phyloP scores from a whole-genome alignment of 177 flowering plant species.

The Tripterygium wilfordii region DNA sequence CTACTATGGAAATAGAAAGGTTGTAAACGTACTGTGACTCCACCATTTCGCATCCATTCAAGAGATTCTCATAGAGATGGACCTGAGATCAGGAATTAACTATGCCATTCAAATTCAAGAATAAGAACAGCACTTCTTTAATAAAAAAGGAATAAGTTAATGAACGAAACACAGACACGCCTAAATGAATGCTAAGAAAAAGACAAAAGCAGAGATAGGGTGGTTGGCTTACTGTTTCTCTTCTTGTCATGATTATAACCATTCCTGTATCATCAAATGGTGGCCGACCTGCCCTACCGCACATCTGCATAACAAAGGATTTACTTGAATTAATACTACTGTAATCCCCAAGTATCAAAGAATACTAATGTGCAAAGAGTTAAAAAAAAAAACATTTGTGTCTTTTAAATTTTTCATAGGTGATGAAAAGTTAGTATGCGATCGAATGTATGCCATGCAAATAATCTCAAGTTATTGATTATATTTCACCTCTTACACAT shows the following conservation, averaged over 20 bases:
- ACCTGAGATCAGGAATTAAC: conserved; percentile 39
- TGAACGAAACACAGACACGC: background rate
- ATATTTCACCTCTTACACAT: background rate
- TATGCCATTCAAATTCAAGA: background rate
- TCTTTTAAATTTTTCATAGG: too few species aligned
- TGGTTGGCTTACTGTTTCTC: conserved; percentile 59
- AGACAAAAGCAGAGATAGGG: conserved; percentile 1
- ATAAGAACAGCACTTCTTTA: background rate
- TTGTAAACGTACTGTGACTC: conserved; percentile 79
- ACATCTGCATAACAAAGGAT: conserved; percentile 55
- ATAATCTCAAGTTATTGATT: background rate
- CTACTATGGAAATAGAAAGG: conserved; percentile 5
- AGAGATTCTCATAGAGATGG: conserved; percentile 89
- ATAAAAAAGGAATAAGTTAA: background rate
- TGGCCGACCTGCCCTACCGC: conserved; percentile 98
- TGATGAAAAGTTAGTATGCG: too few species aligned
- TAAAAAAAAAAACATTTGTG: too few species aligned
- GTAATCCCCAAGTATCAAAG: background rate
- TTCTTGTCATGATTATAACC: conserved; percentile 96
- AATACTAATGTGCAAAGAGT: background rate
- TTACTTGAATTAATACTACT: background rate
- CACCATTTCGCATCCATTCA: conserved; percentile 92
- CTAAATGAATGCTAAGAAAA: too few species aligned
- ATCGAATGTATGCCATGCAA: background rate
- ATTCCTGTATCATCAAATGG: conserved; percentile 96